phyloP scores from a whole-genome alignment of 2,329 filamentous ascomycete genomes.

The Sporothrix variecibatus region DNA sequence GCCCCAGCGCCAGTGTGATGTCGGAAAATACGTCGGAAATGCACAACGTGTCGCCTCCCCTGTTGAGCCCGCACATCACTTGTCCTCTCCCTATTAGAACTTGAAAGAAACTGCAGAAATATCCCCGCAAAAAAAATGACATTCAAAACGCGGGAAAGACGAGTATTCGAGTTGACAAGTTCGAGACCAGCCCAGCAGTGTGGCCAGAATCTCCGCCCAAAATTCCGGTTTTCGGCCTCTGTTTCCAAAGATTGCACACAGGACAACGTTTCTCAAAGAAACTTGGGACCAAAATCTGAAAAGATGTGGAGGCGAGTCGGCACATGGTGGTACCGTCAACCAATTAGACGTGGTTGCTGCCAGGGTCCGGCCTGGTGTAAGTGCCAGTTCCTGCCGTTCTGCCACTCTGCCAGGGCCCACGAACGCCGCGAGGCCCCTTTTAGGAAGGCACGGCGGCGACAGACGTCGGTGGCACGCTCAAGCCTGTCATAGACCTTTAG shows the following conservation, averaged over 20 bases:
- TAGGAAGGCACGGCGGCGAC: constrained; percentile 2
- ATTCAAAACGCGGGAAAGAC: not conserved
- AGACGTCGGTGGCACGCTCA: not conserved
- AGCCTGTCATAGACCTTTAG: not conserved
- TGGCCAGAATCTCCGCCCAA: not conserved
- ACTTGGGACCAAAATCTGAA: not conserved
- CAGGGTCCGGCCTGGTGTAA: not conserved
- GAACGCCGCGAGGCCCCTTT: not conserved
- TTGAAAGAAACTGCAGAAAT: not conserved
- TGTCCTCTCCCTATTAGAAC: not conserved
- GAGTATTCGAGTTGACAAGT: not conserved
- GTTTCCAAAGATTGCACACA: not conserved
- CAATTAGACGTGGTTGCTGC: not conserved
- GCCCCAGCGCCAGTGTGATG: not conserved
- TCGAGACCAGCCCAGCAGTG: not conserved
- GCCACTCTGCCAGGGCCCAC: not conserved
- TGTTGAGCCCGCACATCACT: not conserved
- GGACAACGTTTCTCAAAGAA: too few species aligned
- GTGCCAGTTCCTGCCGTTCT: not conserved
- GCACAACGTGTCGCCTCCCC: not conserved
- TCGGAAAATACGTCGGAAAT: constrained; percentile 19
- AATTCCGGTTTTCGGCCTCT: not conserved
- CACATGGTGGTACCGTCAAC: not conserved
- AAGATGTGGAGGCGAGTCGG: not conserved
- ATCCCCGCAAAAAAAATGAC: not conserved